These are phyloP conservation scores for Ceratorhiza oryzae-sativae DNA, from an alignment of 1,284 basidiomycete genomes.

Conservation along the genomic window DNA sequence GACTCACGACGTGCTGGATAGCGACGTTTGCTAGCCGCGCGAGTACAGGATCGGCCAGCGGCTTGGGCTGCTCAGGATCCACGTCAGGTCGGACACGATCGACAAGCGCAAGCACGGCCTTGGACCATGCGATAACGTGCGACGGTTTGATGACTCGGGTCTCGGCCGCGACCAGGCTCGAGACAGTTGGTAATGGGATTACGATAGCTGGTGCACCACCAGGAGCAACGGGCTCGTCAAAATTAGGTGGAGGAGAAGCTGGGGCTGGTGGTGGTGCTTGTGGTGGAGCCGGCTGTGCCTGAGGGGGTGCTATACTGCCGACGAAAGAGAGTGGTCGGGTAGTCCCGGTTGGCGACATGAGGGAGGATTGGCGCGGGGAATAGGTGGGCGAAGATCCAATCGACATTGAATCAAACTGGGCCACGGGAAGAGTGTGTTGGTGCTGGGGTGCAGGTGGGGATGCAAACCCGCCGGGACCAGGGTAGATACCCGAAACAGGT, in stretches of 20 bases:
- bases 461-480: slow-evolving; percentile 18
- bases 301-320: background rate
- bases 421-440: slow-evolving; percentile 14
- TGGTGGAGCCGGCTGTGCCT: background rate
- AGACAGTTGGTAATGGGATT: slow-evolving; percentile 63
- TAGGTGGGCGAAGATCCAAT: background rate
- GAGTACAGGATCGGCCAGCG: slow-evolving; percentile 67
- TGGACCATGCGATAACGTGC: slow-evolving; percentile 74
- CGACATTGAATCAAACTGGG: slow-evolving; percentile 31
- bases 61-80: slow-evolving; percentile 56
- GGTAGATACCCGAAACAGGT: slow-evolving; percentile 5
- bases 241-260: slow-evolving; percentile 19
- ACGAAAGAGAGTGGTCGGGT: slow-evolving; percentile 21
- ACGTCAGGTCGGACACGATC: slow-evolving; percentile 60
- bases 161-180: slow-evolving; percentile 61
- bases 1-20: slow-evolving; percentile 66
- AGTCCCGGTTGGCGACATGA: background rate
- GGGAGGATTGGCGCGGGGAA: slow-evolving; percentile 30
- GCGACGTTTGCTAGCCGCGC: slow-evolving; percentile 70
- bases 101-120: slow-evolving; percentile 80
- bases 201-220: slow-evolving; percentile 11
- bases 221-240: slow-evolving; percentile 18
- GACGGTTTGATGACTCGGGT: slow-evolving; percentile 61
- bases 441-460: slow-evolving; percentile 18
- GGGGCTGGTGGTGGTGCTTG: slow-evolving; percentile 10